Evolutionary conservation across 164 flowering plant species (phyloP).

Genomic region (Buxus sempervirens): DNA sequence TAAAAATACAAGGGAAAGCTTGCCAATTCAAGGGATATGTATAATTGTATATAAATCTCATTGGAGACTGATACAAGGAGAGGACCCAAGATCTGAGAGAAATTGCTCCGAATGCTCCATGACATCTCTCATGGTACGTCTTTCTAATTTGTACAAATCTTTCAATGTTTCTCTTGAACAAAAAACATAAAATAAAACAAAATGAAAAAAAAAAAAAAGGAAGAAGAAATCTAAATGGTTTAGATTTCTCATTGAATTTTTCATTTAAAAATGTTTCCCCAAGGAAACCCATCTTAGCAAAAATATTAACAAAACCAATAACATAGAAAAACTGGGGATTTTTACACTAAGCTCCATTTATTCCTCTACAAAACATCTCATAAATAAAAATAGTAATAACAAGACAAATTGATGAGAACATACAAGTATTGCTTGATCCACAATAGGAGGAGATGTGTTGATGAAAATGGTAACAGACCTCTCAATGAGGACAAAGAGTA

Average conservation of each 20-base stretch:
- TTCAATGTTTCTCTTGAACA: not conserved
- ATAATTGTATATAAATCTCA: too few species aligned
- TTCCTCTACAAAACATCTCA: not conserved
- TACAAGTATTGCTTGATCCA: conserved; percentile 28
- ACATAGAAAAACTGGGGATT: conserved; percentile 8
- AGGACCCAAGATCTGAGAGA: too few species aligned
- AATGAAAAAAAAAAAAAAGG: not conserved
- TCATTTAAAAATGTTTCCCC: too few species aligned
- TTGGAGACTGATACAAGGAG: too few species aligned
- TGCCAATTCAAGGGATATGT: too few species aligned
- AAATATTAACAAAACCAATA: conserved; percentile 1
- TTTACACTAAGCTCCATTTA: not conserved
- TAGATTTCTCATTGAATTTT: not conserved
- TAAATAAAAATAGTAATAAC: conserved; percentile 11
- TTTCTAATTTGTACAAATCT: not conserved
- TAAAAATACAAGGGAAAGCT: too few species aligned
- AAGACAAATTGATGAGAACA: conserved; percentile 18
- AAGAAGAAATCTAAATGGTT: not conserved
- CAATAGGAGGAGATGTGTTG: conserved; percentile 1
- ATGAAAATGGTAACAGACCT: conserved; percentile 23
- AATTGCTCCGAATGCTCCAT: too few species aligned
- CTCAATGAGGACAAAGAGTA: conserved; percentile 29
- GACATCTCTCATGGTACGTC: not conserved
- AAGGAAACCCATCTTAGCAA: not conserved
- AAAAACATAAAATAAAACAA: not conserved